Conservation (phyloP, 164 flowering plant species). For the Vitis cinerea region DNA sequence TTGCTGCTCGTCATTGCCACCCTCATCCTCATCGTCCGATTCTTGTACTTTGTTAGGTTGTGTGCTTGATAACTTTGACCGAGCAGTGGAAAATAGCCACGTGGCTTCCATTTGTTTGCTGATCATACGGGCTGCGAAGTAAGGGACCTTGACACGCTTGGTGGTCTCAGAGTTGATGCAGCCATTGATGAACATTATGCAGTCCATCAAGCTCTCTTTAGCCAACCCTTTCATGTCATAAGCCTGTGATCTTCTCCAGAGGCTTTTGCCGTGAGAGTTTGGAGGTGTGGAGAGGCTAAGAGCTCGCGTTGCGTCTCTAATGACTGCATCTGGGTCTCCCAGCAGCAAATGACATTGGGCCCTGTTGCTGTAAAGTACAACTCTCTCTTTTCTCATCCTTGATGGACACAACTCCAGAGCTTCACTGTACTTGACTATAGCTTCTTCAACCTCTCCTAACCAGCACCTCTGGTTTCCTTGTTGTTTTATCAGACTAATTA, state of each 20-base stretch:
- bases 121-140: conserved; percentile 68
- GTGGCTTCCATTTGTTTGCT: conserved; percentile 76
- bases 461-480: conserved; percentile 52
- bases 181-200: conserved; percentile 58
- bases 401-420: conserved; percentile 62
- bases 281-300: conserved; percentile 50
- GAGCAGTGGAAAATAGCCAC: conserved; percentile 58
- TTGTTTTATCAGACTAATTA: conserved; percentile 39
- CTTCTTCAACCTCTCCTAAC: conserved; percentile 53
- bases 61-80: conserved; percentile 5
- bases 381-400: conserved; percentile 58
- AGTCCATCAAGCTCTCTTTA: conserved; percentile 83
- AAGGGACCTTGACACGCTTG: conserved; percentile 47
- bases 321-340: conserved; percentile 42
- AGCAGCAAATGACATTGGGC: conserved; percentile 70
- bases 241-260: conserved; percentile 90
- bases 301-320: conserved; percentile 75
- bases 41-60: conserved; percentile 6
- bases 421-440: conserved; percentile 44
- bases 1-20: conserved; percentile 9
- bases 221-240: conserved; percentile 79
- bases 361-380: conserved; percentile 70
- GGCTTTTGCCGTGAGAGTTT: conserved; percentile 65
- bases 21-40: conserved; percentile 4
- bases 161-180: conserved; percentile 15